Base-by-base conservation (phyloP, 2,329 filamentous ascomycete species). In the Thermochaetoides dissita region DNA sequence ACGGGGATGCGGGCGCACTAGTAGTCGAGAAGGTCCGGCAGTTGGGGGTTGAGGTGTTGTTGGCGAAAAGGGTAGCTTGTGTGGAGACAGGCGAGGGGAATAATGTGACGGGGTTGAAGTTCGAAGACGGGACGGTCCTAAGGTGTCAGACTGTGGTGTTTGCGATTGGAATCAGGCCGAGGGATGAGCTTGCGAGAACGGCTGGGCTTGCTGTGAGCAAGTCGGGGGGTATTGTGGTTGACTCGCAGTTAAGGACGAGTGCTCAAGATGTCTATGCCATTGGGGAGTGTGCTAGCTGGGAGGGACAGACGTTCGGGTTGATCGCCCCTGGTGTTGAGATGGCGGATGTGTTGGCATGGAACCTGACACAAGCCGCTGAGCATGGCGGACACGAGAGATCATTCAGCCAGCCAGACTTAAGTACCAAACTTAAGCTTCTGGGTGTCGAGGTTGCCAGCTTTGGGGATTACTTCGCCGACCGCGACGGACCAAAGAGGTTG, bases 371-470 rank as follows among this genome's bases (percentile, higher is more conserved):
- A 57, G 83, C 84, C 30, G 80, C 81, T 55, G 71, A 76, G 2
- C 82, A 89, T 56, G 17, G 17, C 5, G 17, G 17, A 5, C 61
- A 74, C 6, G 74, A 75, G 2, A 69, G 82, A 30, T 67, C 66
- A 30, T 94, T 93, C 67, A 85, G 84, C 59, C 67, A 79, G 5
- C 88, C 87, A 0, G 86, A 94, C 58, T 67, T 94, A 34, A 94
- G 87, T 66, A 94, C 87, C 0, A 94, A 94, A 58, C 66, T 94
- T 30, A 94, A 94, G 66, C 67, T 94, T 0, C 69, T 94, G 0
- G 87, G 87, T 0, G 85, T 94, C 7, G 84, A 94, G 50, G 88
- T 94, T 5, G 88, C 88, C 11, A 91, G 84, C 55, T 94, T 94
- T 56, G 87, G 88, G 0, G 88, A 94, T 57, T 94, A 88, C 66